phyloP scores from a whole-genome alignment of 352 stramenopile species.

The Phytophthora agathidicida region DNA sequence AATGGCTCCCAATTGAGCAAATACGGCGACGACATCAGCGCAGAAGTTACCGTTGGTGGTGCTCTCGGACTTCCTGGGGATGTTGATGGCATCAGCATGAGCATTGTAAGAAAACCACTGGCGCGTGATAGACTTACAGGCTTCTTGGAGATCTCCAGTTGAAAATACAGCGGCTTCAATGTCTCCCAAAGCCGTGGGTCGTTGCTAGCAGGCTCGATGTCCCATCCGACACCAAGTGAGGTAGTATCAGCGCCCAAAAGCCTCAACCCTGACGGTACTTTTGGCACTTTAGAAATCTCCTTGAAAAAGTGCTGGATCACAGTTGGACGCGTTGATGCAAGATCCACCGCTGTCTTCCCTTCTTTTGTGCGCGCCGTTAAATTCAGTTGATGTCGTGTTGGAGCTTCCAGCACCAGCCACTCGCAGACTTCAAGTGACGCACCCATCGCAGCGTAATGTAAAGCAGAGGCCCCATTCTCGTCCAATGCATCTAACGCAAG shows the following conservation, averaged over 20 bases:
- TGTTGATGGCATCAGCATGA: conserved; percentile 49
- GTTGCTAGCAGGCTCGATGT: conserved; percentile 33
- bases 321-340: conserved; percentile 40
- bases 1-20: conserved; percentile 64
- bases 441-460: conserved; percentile 74
- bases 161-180: conserved; percentile 53
- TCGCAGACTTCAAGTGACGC: conserved; percentile 60
- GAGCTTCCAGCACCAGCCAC: conserved; percentile 63
- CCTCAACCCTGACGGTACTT: conserved; percentile 36
- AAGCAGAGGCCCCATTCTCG: conserved; percentile 59
- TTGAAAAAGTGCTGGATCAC: conserved; percentile 49
- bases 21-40: conserved; percentile 40
- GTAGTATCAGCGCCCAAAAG: conserved; percentile 60
- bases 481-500: conserved; percentile 50
- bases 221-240: conserved; percentile 65
- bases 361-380: conserved; percentile 54
- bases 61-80: conserved; percentile 23
- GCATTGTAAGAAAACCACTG: conserved; percentile 56
- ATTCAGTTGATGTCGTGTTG: conserved; percentile 39
- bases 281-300: conserved; percentile 41
- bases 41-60: conserved; percentile 19
- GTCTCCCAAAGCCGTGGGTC: conserved; percentile 39
- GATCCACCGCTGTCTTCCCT: conserved; percentile 45
- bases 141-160: conserved; percentile 70
- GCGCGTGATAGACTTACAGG: conserved; percentile 48